These are phyloP conservation scores for Peniophora sp. DNA, from an alignment of 1,284 basidiomycete genomes.

Conservation along the genomic window DNA sequence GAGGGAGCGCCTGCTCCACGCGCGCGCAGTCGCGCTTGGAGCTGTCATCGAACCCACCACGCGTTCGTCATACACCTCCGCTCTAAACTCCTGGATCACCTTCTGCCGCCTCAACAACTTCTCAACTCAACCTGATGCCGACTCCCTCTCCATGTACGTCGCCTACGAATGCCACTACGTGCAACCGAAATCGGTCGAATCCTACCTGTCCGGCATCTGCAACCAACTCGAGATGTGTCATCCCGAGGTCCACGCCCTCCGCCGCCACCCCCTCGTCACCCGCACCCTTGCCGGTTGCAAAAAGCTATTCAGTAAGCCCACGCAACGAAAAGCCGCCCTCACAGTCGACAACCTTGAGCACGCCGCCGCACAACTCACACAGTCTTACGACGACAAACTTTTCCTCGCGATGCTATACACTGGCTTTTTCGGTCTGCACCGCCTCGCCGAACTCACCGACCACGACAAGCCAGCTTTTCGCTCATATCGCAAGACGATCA, in stretches of 20 bases:
- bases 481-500: conserved; percentile 15
- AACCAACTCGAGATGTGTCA: conserved; percentile 27
- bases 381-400: conserved; percentile 20
- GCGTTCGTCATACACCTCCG: conserved; percentile 21
- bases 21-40: conserved; percentile 25
- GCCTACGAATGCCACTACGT: conserved; percentile 33
- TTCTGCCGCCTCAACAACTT: conserved; percentile 27
- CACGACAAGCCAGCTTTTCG: conserved; percentile 12
- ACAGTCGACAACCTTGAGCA: conserved; percentile 10
- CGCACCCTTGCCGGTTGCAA: conserved; percentile 25
- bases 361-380: background rate
- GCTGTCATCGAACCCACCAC: conserved; percentile 23
- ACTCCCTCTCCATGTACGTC: conserved; percentile 27
- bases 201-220: conserved; percentile 35
- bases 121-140: conserved; percentile 22
- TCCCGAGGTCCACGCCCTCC: conserved; percentile 21
- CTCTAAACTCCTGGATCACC: conserved; percentile 28
- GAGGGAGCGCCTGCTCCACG: conserved; percentile 19
- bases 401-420: conserved; percentile 19
- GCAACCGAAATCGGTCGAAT: conserved; percentile 24
- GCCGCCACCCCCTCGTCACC: conserved; percentile 19
- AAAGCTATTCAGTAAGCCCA: conserved; percentile 9
- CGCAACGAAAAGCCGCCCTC: conserved; percentile 20
- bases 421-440: conserved; percentile 23
- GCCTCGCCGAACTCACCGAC: conserved; percentile 22